A percentile compares a stretch with the other conserved stretches of the same genome.
These are phyloP conservation scores for Nannizziopsis barbatae DNA, from an alignment of 2,329 filamentous ascomycete genomes.

Conservation along the genomic window DNA sequence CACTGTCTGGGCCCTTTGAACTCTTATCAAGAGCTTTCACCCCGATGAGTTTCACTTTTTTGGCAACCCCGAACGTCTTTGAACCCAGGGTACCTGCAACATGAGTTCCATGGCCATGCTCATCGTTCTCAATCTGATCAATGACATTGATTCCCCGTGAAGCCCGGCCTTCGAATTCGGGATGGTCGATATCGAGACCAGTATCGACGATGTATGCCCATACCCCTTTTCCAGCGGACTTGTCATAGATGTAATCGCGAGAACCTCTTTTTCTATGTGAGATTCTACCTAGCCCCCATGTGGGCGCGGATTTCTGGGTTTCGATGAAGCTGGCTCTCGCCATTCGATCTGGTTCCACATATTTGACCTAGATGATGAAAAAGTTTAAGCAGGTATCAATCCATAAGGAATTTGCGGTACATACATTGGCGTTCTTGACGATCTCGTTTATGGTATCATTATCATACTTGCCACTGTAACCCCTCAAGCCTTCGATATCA, in stretches of 20 bases:
- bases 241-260: conserved; percentile 28
- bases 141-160: conserved; percentile 26
- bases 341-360: conserved; percentile 10
- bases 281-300: conserved; percentile 29
- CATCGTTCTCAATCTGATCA: conserved; percentile 17
- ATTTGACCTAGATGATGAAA: conserved; percentile 9
- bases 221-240: conserved; percentile 27
- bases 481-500: conserved; percentile 12
- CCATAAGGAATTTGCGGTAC: not conserved
- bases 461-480: conserved; percentile 14
- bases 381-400: not conserved
- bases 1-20: conserved; percentile 33
- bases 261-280: conserved; percentile 20
- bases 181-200: conserved; percentile 26
- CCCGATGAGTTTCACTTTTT: conserved; percentile 31
- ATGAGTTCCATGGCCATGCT: conserved; percentile 33
- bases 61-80: conserved; percentile 29
- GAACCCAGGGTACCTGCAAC: conserved; percentile 29
- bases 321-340: not conserved
- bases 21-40: conserved; percentile 39
- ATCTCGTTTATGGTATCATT: conserved; percentile 12
- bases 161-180: conserved; percentile 31
- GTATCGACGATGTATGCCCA: conserved; percentile 31
- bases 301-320: conserved; percentile 20
- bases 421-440: conserved; percentile 6